phyloP scores from a whole-genome alignment of 768 basidiomycete genomes.

The Nidularia pulvinata region DNA sequence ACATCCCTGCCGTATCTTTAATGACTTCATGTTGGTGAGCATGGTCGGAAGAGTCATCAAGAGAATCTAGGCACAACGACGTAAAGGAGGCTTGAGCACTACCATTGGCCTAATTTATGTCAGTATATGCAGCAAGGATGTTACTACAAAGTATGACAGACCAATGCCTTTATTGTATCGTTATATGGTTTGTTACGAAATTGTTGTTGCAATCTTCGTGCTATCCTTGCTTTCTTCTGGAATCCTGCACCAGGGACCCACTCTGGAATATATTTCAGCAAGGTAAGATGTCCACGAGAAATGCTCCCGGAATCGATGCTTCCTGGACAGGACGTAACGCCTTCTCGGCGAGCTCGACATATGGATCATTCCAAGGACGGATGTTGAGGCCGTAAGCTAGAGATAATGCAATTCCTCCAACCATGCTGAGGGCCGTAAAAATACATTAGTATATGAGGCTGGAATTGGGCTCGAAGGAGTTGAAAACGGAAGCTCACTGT shows the following conservation, averaged over 20 bases:
- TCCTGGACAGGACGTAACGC: conserved; percentile 27
- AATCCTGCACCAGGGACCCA: conserved; percentile 66
- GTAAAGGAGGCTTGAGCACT: conserved; percentile 11
- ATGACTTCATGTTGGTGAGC: conserved; percentile 16
- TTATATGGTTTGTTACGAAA: conserved; percentile 35
- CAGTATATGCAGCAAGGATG: conserved; percentile 7
- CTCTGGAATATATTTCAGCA: conserved; percentile 42
- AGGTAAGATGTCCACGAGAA: conserved; percentile 42
- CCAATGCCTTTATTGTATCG: conserved; percentile 19
- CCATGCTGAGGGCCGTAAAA: conserved; percentile 21
- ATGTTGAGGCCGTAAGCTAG: conserved; percentile 47
- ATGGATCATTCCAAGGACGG: conserved; percentile 36
- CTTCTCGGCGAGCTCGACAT: conserved; percentile 35
- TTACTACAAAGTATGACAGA: conserved; percentile 3
- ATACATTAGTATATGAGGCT: not conserved
- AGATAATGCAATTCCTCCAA: conserved; percentile 36
- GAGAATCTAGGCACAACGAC: conserved; percentile 13
- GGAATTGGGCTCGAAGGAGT: not conserved
- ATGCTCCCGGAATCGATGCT: conserved; percentile 38
- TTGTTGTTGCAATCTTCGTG: conserved; percentile 32
- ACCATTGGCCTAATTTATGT: not conserved
- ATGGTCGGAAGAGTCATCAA: conserved; percentile 12
- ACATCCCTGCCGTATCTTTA: conserved; percentile 37
- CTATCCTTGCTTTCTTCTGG: conserved; percentile 45
- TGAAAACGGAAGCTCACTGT: conserved; percentile 22